phyloP scores from a whole-genome alignment of 805 yeast species.

The Ogataea dorogensis region DNA sequence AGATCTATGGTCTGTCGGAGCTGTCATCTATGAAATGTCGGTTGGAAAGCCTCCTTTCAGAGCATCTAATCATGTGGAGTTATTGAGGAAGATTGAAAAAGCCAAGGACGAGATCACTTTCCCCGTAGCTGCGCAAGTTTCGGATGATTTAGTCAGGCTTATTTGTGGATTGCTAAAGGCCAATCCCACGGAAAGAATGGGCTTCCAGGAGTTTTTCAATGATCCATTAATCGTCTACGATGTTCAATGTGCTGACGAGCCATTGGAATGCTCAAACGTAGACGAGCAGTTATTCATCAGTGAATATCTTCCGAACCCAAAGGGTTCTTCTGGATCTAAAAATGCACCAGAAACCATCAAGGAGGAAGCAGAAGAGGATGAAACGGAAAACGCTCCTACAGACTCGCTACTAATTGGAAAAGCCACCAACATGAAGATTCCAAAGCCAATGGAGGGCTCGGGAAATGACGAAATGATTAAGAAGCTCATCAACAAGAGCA shows the following conservation, averaged over 20 bases:
- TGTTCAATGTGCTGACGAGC: conserved; percentile 50
- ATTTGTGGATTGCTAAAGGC: conserved; percentile 76
- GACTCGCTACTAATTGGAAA: conserved; percentile 21
- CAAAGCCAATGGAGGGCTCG: conserved; percentile 24
- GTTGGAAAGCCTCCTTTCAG: conserved; percentile 96
- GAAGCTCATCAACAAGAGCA: conserved; percentile 40
- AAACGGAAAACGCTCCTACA: conserved; percentile 11
- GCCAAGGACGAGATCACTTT: conserved; percentile 76
- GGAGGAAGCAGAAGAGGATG: conserved; percentile 19
- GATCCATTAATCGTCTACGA: conserved; percentile 63
- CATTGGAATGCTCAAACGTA: conserved; percentile 63
- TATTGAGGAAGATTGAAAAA: conserved; percentile 80
- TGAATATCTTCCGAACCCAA: conserved; percentile 52
- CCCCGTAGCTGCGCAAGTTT: conserved; percentile 65
- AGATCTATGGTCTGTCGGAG: conserved; percentile 97
- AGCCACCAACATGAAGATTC: conserved; percentile 13
- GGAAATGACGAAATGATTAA: conserved; percentile 45
- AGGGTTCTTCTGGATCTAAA: background rate
- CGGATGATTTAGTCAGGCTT: conserved; percentile 63
- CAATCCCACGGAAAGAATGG: conserved; percentile 84
- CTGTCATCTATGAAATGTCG: conserved; percentile 92
- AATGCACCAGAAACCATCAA: conserved; percentile 19
- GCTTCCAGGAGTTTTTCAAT: conserved; percentile 82
- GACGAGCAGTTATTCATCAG: conserved; percentile 82
- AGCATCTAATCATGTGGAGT: conserved; percentile 90